phyloP scores from a whole-genome alignment of 495 filamentous ascomycete genomes.

The Tuber indicum region DNA sequence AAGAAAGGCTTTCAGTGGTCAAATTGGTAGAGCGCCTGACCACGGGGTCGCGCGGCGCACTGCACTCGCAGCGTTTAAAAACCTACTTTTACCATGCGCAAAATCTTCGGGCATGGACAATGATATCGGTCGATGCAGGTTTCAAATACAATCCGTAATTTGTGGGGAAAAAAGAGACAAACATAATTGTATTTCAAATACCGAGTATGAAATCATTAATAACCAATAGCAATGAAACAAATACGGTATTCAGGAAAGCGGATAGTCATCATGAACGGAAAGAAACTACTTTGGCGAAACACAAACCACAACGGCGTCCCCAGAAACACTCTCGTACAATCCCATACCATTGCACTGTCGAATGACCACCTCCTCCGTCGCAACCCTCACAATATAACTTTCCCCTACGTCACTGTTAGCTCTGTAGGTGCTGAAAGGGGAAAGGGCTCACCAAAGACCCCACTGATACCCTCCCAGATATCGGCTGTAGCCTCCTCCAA shows the following conservation, averaged over 20 bases:
- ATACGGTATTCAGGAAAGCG: not conserved
- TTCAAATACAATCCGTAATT: not conserved
- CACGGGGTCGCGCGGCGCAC: not conserved
- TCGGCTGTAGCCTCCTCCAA: conserved; percentile 1
- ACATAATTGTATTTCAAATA: conserved; percentile 10
- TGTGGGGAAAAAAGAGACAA: not conserved
- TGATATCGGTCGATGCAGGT: not conserved
- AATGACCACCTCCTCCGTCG: conserved; percentile 49
- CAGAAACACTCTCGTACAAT: conserved; percentile 49
- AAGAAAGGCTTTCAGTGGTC: not conserved
- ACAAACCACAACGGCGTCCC: conserved; percentile 48
- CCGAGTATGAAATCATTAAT: not conserved
- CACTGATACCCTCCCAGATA: conserved; percentile 17
- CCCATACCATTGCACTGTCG: conserved; percentile 51
- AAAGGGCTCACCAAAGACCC: not conserved
- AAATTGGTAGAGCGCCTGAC: not conserved
- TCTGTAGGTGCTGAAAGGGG: not conserved
- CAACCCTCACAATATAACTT: not conserved
- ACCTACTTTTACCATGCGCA: not conserved
- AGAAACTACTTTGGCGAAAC: conserved; percentile 25
- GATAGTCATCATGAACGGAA: not conserved
- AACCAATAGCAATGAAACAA: not conserved
- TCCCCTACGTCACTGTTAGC: not conserved
- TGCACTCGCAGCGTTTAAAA: not conserved
- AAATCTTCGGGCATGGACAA: not conserved